These are phyloP conservation scores for Chytriomyces hyalinus DNA, from an alignment of 192 early-diverging fungal species.

Conservation along the genomic window DNA sequence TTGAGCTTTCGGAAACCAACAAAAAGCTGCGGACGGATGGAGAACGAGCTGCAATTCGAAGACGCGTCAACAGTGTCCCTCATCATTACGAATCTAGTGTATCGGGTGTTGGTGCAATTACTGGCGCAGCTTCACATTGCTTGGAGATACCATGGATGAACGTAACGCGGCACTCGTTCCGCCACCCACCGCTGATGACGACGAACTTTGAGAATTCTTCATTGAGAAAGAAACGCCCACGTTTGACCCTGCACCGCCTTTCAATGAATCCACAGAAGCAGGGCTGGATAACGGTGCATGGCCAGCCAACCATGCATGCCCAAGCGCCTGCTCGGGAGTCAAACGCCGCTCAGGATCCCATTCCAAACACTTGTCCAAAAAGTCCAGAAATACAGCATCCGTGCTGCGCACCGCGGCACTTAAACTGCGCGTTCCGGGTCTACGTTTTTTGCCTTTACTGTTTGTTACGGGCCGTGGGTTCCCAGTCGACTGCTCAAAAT, in stretches of 20 bases:
- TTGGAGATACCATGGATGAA: not conserved
- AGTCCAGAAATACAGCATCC: constrained; percentile 84
- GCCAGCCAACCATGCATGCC: constrained; percentile 57
- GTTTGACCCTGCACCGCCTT: not conserved
- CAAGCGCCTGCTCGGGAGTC: constrained; percentile 81
- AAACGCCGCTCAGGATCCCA: constrained; percentile 92
- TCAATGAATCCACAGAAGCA: not conserved
- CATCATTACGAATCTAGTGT: too few relatives aligned
- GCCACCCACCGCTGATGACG: not conserved
- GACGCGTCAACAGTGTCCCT: too few relatives aligned
- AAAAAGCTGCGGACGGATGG: too few relatives aligned
- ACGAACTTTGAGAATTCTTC: not conserved
- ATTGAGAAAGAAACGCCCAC: not conserved
- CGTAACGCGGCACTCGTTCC: not conserved
- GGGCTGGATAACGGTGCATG: not conserved
- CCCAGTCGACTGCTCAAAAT: constrained; percentile 65
- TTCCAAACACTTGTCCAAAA: constrained; percentile 76
- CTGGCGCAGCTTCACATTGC: not conserved
- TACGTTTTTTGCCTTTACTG: constrained; percentile 87
- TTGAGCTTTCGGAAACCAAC: too few relatives aligned
- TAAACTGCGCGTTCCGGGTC: constrained; percentile 77
- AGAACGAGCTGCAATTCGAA: too few relatives aligned
- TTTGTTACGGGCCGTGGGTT: constrained; percentile 69
- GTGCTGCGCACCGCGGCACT: constrained; percentile 71
- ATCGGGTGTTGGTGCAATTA: too few relatives aligned